Evolutionary conservation across 306 rosid species (phyloP), one percentile per base, ranked within the genome.

Genomic region (Chamaecrista fasciculata): DNA sequence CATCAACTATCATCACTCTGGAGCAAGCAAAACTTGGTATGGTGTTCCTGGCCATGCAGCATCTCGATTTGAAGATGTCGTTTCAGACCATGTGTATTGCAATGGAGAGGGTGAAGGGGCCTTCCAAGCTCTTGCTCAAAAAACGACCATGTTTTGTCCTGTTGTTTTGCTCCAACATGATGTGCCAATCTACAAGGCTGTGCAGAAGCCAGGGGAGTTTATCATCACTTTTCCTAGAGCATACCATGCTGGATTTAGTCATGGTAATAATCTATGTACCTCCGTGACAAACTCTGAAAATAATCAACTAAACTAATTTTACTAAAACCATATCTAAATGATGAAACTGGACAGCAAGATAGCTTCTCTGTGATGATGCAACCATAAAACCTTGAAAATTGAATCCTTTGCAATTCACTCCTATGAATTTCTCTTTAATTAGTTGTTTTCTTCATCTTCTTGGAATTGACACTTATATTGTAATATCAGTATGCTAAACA

Each of bases 211-310:
- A 18, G 85, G 85, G 34, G 85, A 81, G 62, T 81, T 76, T 81
- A 73, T 81, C 49, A 65, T 81, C 42, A 69, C 80, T 37, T 81
- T 81, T 70, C 75, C 80, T 47, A 77, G 67, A 48, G 67, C 82
- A 81, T 81, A 81, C 73, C 79, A 81, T 77, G 79, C 82, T 28
- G 82, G 82, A 77, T 76, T 77, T 49, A 77, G 82, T 23, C 68
- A 33, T 31, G 82, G 82, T 77, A 55, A 37, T 77, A 55, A 37
- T 52, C 5, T 15, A 29, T 46, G 42, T 21, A n/a, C 44, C 6
- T 39, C 21, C 21, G 2, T 37, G 10, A 37, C 42, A 37, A 4
- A 37, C 10, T 37, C 42, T 37, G 42, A 37, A 37, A 37, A 29
- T 29, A 33, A 33, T 3, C n/a, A n/a, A n/a, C n/a, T n/a, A n/a